These are phyloP conservation scores for Colletotrichum gigasporum DNA, from an alignment of 2,329 filamentous ascomycete species.

Conservation along the genomic window DNA sequence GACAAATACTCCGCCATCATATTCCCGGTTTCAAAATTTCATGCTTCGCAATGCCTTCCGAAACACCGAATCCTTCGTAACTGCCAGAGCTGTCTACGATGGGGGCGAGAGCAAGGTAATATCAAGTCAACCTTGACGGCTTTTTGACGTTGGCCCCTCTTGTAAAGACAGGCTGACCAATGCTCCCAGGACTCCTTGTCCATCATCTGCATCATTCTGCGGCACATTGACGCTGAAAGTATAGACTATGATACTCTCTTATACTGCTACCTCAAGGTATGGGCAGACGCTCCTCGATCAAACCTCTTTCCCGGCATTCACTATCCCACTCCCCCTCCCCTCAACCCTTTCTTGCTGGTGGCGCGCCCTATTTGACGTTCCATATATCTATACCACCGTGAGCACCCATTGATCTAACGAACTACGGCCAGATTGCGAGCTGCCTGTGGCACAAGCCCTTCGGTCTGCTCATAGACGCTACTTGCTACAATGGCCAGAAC, in stretches of 20 bases:
- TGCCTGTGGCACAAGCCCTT: slow-evolving; percentile 76
- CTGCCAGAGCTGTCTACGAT: slow-evolving; percentile 73
- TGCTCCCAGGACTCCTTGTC: slow-evolving; percentile 67
- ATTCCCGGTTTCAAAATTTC: slow-evolving; percentile 76
- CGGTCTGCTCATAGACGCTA: slow-evolving; percentile 73
- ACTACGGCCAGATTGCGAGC: slow-evolving; percentile 68
- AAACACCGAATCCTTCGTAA: slow-evolving; percentile 71
- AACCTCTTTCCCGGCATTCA: no score
- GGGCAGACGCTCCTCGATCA: slow-evolving; percentile 32
- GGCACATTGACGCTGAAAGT: slow-evolving; percentile 72
- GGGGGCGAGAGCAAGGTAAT: slow-evolving; percentile 73
- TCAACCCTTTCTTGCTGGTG: no score
- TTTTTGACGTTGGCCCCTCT: neutral
- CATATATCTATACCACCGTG: no score
- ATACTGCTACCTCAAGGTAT: slow-evolving; percentile 74
- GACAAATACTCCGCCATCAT: slow-evolving; percentile 68
- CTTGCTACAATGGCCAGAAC: slow-evolving; percentile 74
- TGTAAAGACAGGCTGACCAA: neutral
- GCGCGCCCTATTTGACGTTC: slow-evolving; percentile 35
- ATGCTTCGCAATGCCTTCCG: slow-evolving; percentile 76
- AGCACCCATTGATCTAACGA: no score
- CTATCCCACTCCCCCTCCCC: no score
- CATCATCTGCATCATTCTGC: slow-evolving; percentile 74
- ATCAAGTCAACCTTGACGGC: neutral
- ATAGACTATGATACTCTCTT: slow-evolving; percentile 73